These are phyloP conservation scores for Exophiala sp. DNA, from an alignment of 2,329 filamentous ascomycete genomes.

Conservation along the genomic window DNA sequence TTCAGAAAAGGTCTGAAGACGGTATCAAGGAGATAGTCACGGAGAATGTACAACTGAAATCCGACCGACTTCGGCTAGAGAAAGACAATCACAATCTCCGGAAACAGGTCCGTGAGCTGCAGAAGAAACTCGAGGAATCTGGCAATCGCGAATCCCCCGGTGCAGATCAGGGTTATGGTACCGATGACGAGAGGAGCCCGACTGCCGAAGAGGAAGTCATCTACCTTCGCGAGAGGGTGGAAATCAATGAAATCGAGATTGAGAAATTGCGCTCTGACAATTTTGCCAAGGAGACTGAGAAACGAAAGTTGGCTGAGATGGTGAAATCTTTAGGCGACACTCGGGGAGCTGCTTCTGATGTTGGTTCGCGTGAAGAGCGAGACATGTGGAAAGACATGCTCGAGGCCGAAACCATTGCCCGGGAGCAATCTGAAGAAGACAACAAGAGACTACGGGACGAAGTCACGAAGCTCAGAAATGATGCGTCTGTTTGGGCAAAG, in stretches of 20 bases:
- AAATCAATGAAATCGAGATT: slow-evolving; percentile 78
- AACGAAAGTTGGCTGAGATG: slow-evolving; percentile 78
- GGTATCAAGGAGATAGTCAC: slow-evolving; percentile 97
- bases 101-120: slow-evolving; percentile 77
- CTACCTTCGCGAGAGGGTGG: slow-evolving; percentile 78
- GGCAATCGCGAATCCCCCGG: slow-evolving; percentile 42
- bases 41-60: slow-evolving; percentile 93
- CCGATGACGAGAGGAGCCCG: slow-evolving; percentile 52
- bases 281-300: slow-evolving; percentile 76
- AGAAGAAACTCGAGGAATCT: slow-evolving; percentile 65
- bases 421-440: slow-evolving; percentile 88
- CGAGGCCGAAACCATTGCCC: slow-evolving; percentile 82
- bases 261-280: slow-evolving; percentile 77
- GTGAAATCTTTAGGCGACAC: slow-evolving; percentile 63
- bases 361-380: slow-evolving; percentile 48
- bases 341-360: slow-evolving; percentile 46
- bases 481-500: slow-evolving; percentile 33
- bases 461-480: slow-evolving; percentile 63
- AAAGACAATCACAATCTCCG: slow-evolving; percentile 85
- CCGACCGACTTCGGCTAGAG: slow-evolving; percentile 80
- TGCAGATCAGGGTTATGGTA: slow-evolving; percentile 48
- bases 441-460: slow-evolving; percentile 81
- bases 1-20: slow-evolving; percentile 92
- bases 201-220: slow-evolving; percentile 76
- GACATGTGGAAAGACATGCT: slow-evolving; percentile 95